Conservation (phyloP, 257 asterid species). For the Osmanthus fragrans region DNA sequence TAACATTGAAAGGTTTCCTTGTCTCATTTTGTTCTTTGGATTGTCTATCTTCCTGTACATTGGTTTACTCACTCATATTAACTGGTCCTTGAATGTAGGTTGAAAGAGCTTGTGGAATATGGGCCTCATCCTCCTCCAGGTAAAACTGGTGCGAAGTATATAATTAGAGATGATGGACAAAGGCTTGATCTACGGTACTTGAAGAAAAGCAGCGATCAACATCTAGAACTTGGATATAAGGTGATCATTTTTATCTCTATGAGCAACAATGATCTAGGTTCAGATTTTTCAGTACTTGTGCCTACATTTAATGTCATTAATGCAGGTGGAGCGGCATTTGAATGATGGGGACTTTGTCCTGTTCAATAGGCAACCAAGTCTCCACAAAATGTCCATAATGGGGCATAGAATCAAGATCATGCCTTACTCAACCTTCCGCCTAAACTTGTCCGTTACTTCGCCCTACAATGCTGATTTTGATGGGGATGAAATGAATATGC, state of each 20-base stretch:
- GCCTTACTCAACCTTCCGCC: constrained; percentile 98
- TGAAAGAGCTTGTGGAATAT: constrained; percentile 95
- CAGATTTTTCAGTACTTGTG: constrained; percentile 16
- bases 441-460: constrained; percentile 93
- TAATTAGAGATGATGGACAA: constrained; percentile 97
- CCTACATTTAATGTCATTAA: constrained; percentile 25
- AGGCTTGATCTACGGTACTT: constrained; percentile 98
- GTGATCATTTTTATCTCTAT: constrained; percentile 31
- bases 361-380: constrained; percentile 98
- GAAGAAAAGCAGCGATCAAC: constrained; percentile 97
- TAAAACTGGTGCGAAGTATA: constrained; percentile 97
- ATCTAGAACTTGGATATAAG: constrained; percentile 96
- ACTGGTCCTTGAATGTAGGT: constrained; percentile 44
- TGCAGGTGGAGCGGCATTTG: constrained; percentile 97
- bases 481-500: constrained; percentile 99
- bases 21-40: constrained; percentile 5
- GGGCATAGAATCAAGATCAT: constrained; percentile 97
- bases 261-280: constrained; percentile 4
- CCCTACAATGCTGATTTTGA: constrained; percentile 99
- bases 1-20: constrained; percentile 81
- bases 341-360: constrained; percentile 97
- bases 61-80: constrained; percentile 10
- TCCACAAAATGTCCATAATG: constrained; percentile 99
- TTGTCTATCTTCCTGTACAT: constrained; percentile 11
- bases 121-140: constrained; percentile 99